These are phyloP conservation scores for Leptographium procerum DNA, from an alignment of 2,329 filamentous ascomycete species.

Conservation along the genomic window DNA sequence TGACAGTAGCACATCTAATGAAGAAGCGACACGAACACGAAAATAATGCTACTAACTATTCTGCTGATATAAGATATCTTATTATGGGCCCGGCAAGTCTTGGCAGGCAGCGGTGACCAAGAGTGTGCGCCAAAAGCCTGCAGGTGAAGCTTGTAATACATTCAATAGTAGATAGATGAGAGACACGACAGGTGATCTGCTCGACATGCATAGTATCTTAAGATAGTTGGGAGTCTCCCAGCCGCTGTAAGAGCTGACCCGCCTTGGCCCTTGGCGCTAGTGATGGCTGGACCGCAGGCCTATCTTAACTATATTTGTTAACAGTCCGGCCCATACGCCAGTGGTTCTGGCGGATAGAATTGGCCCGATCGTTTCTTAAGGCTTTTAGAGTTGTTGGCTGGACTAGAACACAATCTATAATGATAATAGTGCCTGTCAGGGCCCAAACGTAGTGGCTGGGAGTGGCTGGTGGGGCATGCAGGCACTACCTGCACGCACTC, in stretches of 20 bases:
- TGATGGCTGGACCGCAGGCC: background rate
- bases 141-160: background rate
- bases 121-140: background rate
- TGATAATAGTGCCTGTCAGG: too few relatives aligned
- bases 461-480: background rate
- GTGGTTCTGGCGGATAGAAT: background rate
- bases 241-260: background rate
- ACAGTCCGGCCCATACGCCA: background rate
- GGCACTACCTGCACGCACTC: background rate
- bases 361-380: too few relatives aligned
- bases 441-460: background rate
- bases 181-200: background rate
- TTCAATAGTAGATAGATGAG: background rate
- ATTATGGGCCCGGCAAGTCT: background rate
- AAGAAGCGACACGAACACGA: background rate
- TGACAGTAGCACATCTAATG: background rate
- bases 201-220: too few relatives aligned
- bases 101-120: background rate
- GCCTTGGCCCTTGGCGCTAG: background rate
- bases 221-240: background rate
- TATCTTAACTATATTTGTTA: background rate
- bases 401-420: background rate
- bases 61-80: background rate
- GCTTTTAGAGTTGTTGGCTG: background rate
- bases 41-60: background rate